Percentiles rank a stretch among this genome's conserved stretches.
Evolutionary conservation across 805 yeast species (phyloP).

Genomic region (Yarrowia deformans): DNA sequence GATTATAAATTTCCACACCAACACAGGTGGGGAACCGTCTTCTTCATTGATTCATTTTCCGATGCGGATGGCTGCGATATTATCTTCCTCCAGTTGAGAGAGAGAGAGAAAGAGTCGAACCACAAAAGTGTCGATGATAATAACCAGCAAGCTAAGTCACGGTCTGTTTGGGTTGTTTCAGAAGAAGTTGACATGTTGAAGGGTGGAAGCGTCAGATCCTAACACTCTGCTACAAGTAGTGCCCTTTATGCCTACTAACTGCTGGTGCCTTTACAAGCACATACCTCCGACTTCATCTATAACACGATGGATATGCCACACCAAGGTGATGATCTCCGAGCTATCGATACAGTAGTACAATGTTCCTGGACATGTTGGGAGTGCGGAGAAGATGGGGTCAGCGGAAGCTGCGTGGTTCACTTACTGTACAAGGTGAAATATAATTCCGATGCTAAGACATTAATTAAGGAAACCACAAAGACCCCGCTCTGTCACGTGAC

Average conservation of each 20-base stretch:
- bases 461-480: not conserved
- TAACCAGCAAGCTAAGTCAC: not conserved
- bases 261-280: too few relatives aligned
- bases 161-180: not conserved
- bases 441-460: not conserved
- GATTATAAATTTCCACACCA: not conserved
- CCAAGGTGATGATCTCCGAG: not conserved
- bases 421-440: not conserved
- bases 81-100: not conserved
- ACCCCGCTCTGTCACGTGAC: not conserved
- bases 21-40: not conserved
- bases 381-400: not conserved
- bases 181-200: not conserved
- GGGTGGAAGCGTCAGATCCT: not conserved
- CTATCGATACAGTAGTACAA: not conserved
- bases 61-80: not conserved
- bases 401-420: not conserved
- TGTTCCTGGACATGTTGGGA: slow-evolving; percentile 22
- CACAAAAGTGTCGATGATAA: not conserved
- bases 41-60: too few relatives aligned
- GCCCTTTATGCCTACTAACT: not conserved
- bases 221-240: not conserved
- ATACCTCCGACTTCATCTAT: not conserved
- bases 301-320: not conserved
- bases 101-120: not conserved